Evolutionary conservation across 371 early-diverging fungal species (phyloP), one percentile per base, ranked within the genome.

Genomic region (Polyrhizophydium stewartii): DNA sequence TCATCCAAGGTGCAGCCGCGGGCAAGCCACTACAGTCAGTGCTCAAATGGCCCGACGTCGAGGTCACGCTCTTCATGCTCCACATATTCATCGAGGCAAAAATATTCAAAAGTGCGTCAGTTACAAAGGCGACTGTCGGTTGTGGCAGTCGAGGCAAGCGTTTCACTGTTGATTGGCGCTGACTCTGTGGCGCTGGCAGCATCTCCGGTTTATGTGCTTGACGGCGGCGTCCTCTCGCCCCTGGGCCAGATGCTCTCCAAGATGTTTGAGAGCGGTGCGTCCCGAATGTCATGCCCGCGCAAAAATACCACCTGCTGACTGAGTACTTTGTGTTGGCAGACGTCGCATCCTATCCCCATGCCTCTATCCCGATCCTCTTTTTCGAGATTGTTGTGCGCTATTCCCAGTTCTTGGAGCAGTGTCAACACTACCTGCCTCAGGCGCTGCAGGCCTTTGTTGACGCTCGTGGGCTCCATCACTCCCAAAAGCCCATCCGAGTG

Each of bases 361-460:
- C 87, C 24, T 87, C 90, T 0, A 84, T 89, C 24, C 80, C 89
- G 0, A 71, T 86, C 56, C 79, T 83, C 45, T 93, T 79, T 64
- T 92, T 90, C 72, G 94, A 93, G 63, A 87, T 82, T 65, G 74
- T 87, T 10, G 77, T 82, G 40, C 86, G 91, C 35, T 92, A 92
- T 61, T 72, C 82, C 60, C 82, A 80, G 60, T 91, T 92, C 71
- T 90, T 92, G 64, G 87, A 89, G 31, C 66, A 75, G 45, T 74
- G 83, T 17, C 84, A 86, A 7, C 85, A 89, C 25, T 84, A 78
- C 58, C 76, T 92, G 24, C 89, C 89, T 16, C 75, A 81, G 28
- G 89, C 83, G 5, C 68, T 93, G 55, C 82, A 82, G 35, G 79
- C 90, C 0, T 92, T 93, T 77, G 85, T 91, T 5, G 92, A 89